These are phyloP conservation scores for Fonsecaea nubica DNA, from an alignment of 2,329 filamentous ascomycete species.

Conservation along the genomic window DNA sequence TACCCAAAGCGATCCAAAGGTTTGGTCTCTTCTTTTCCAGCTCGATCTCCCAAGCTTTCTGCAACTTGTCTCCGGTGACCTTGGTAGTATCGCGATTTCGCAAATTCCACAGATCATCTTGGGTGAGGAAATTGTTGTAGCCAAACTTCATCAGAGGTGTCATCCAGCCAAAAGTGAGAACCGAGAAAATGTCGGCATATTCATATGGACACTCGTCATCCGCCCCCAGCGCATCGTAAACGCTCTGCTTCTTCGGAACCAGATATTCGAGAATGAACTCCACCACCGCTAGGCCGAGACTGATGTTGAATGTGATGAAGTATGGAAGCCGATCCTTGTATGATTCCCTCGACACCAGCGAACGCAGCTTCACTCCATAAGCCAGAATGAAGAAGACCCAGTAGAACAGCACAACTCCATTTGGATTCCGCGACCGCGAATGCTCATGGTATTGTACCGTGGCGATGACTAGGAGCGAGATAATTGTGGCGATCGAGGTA, in stretches of 20 bases:
- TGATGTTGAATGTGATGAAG: slow-evolving; percentile 77
- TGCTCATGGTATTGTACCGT: slow-evolving; percentile 86
- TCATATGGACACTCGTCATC: slow-evolving; percentile 77
- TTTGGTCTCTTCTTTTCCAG: slow-evolving; percentile 76
- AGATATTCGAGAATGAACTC: slow-evolving; percentile 86
- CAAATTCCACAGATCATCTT: slow-evolving; percentile 95
- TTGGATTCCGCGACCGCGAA: slow-evolving; percentile 79
- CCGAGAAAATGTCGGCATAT: slow-evolving; percentile 92
- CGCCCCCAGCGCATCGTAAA: slow-evolving; percentile 71
- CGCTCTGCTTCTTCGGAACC: slow-evolving; percentile 77
- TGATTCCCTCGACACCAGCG: slow-evolving; percentile 77
- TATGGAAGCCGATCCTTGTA: slow-evolving; percentile 72
- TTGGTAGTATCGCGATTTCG: slow-evolving; percentile 79
- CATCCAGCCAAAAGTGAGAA: slow-evolving; percentile 97
- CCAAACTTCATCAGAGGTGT: slow-evolving; percentile 96
- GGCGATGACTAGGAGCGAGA: slow-evolving; percentile 77
- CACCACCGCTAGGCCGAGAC: slow-evolving; percentile 70
- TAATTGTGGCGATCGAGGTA: slow-evolving; percentile 73
- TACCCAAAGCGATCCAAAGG: slow-evolving; percentile 84
- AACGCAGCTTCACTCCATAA: slow-evolving; percentile 82
- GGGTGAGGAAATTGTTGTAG: slow-evolving; percentile 88
- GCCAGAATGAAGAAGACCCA: slow-evolving; percentile 86
- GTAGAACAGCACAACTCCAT: slow-evolving; percentile 87
- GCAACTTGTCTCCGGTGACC: slow-evolving; percentile 72
- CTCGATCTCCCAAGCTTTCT: slow-evolving; percentile 77